A percentile compares a stretch with the other conserved stretches of the same genome.
These are phyloP conservation scores for Acacia pycnantha DNA, from an alignment of 331 rosid genomes.

Conservation along the genomic window DNA sequence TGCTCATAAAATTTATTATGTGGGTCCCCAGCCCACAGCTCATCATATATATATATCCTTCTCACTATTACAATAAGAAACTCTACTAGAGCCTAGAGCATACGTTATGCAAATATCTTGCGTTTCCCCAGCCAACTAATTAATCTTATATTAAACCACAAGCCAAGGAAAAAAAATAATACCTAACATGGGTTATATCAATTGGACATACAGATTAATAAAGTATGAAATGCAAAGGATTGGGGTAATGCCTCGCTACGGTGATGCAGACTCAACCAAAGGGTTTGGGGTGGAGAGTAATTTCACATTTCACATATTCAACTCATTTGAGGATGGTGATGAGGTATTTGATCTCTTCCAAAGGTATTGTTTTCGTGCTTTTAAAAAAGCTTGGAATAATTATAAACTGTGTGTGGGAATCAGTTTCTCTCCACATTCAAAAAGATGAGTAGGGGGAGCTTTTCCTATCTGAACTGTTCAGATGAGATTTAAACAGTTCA, in stretches of 20 bases:
- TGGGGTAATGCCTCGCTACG: conserved; percentile 78
- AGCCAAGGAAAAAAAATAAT: too few relatives aligned
- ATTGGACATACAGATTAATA: conserved; percentile 40
- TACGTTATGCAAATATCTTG: too few relatives aligned
- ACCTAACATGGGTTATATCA: not conserved
- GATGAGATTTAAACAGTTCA: too few relatives aligned
- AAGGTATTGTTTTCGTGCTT: not conserved
- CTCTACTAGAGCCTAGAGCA: too few relatives aligned
- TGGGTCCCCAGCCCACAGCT: too few relatives aligned
- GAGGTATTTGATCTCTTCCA: conserved; percentile 40
- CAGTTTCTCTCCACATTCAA: too few relatives aligned
- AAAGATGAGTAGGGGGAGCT: too few relatives aligned
- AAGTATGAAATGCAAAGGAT: conserved; percentile 53
- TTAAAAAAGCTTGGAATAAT: not conserved
- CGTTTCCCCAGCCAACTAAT: not conserved
- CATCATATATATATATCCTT: not conserved
- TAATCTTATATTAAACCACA: not conserved
- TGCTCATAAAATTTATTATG: too few relatives aligned
- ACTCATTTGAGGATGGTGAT: conserved; percentile 59
- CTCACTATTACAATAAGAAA: not conserved
- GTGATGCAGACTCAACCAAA: conserved; percentile 49
- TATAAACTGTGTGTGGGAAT: too few relatives aligned
- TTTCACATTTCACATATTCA: conserved; percentile 60
- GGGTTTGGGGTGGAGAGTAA: conserved; percentile 74
- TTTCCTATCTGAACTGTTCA: too few relatives aligned